Evolutionary conservation across 2,329 filamentous ascomycete genomes (phyloP).

Genomic region (Cryphonectria carpinicola): DNA sequence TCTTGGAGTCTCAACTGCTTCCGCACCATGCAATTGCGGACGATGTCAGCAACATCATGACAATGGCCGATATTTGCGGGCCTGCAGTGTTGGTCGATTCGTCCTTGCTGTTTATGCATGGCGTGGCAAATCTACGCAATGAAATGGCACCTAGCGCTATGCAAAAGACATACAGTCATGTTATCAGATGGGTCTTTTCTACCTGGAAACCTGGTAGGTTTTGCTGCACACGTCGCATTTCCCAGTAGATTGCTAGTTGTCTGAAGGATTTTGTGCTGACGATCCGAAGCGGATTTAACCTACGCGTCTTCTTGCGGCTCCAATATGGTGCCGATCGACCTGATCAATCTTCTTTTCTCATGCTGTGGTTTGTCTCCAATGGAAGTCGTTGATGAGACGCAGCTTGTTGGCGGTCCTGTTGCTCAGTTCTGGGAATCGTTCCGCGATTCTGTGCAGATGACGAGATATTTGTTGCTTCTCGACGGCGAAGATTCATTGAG

Average conservation of each 20-base stretch:
- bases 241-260: neutral
- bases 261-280: constrained; percentile 16
- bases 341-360: constrained; percentile 70
- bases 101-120: constrained; percentile 72
- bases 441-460: constrained; percentile 47
- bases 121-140: constrained; percentile 68
- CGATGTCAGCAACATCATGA: constrained; percentile 72
- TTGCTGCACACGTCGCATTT: neutral
- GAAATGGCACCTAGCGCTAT: constrained; percentile 70
- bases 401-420: constrained; percentile 52
- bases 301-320: constrained; percentile 68
- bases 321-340: constrained; percentile 66
- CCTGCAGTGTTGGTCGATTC: constrained; percentile 81
- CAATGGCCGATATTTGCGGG: constrained; percentile 79
- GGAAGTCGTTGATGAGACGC: constrained; percentile 36
- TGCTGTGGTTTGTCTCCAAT: constrained; percentile 62
- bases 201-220: constrained; percentile 79
- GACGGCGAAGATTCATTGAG: constrained; percentile 37
- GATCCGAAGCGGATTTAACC: constrained; percentile 61
- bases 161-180: constrained; percentile 68
- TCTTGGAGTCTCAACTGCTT: constrained; percentile 70
- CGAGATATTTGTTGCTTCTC: constrained; percentile 61
- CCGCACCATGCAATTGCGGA: constrained; percentile 69
- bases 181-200: constrained; percentile 80
- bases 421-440: constrained; percentile 53